Conservation (phyloP, 768 basidiomycete species). For the Russula compacta region DNA sequence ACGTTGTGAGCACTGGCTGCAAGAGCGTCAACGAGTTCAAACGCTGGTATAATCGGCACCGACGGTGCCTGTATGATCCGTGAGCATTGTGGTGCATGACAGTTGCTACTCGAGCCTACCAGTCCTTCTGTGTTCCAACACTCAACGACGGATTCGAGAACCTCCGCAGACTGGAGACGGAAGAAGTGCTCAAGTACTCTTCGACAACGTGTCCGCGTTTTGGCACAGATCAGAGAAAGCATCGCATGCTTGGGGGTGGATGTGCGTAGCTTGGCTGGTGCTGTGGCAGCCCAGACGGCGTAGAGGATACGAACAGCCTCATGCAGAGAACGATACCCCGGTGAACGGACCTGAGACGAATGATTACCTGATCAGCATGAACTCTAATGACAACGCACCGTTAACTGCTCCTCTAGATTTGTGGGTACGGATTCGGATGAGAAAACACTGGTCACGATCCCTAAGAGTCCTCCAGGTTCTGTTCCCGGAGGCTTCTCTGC, state of each 20-base stretch:
- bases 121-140: slow-evolving; percentile 62
- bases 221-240: slow-evolving; percentile 53
- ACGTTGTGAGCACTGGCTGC: slow-evolving; percentile 78
- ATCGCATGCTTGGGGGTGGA: slow-evolving; percentile 59
- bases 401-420: slow-evolving; percentile 45
- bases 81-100: slow-evolving; percentile 3
- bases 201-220: slow-evolving; percentile 60
- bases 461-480: slow-evolving; percentile 64
- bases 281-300: slow-evolving; percentile 57
- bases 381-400: slow-evolving; percentile 33
- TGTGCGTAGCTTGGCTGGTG: slow-evolving; percentile 37
- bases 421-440: slow-evolving; percentile 51
- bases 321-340: slow-evolving; percentile 67
- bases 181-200: slow-evolving; percentile 82
- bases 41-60: slow-evolving; percentile 38
- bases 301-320: slow-evolving; percentile 77
- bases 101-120: slow-evolving; percentile 28
- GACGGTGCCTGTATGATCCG: neutral
- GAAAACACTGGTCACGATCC: slow-evolving; percentile 89
- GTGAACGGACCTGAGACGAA: slow-evolving; percentile 49
- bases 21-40: slow-evolving; percentile 77
- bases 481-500: slow-evolving; percentile 41
- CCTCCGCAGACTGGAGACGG: slow-evolving; percentile 67
- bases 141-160: slow-evolving; percentile 74
- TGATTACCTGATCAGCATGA: neutral